Evolutionary conservation across 352 stramenopile genomes (phyloP), one percentile per base, ranked within the genome.

Genomic region (Phytophthora podocarpi): DNA sequence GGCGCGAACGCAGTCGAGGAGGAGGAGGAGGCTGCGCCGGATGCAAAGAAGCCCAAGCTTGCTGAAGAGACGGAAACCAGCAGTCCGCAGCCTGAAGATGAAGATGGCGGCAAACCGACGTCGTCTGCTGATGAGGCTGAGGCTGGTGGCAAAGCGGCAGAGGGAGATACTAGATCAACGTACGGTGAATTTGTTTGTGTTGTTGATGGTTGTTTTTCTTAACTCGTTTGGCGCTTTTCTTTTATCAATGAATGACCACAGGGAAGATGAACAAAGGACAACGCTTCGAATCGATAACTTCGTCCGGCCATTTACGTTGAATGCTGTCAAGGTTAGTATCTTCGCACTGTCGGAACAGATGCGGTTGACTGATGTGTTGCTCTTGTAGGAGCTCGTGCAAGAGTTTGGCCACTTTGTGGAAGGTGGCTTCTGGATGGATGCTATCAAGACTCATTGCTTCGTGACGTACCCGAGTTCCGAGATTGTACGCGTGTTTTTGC

Each of bases 361-460:
- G 24, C 3, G 1, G 7, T 13, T 48, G 13, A 32, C 5, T 34
- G 28, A n/a, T 15, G 8, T 35, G 30, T 28, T 59, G 12, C 36
- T 31, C 35, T 53, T 20, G 15, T 35, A 91, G 82, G 51, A 57
- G 34, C 70, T 89, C 24, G 70, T 92, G 24, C 83, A 90, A 64
- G 64, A 85, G 28, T 36, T 68, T 37, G 77, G 78, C 2, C 6
- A 49, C 12, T 90, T 87, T 61, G 78, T 93, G 23, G 78, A 91
- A 18, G 69, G 78, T 46, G 87, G 85, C 0, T 93, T 96, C 57
- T 96, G 87, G 87, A 96, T 96, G 80, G 81, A 96, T 70, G 49
- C 52, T 50, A 96, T 96, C 61, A 96, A 96, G 69, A 95, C 85
- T 1, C 85, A 95, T 59, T 96, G 85, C 67, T 96, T 84, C 49